Evolutionary conservation across 495 filamentous ascomycete species (phyloP).

Genomic region (Aspergillus bertholletiae): DNA sequence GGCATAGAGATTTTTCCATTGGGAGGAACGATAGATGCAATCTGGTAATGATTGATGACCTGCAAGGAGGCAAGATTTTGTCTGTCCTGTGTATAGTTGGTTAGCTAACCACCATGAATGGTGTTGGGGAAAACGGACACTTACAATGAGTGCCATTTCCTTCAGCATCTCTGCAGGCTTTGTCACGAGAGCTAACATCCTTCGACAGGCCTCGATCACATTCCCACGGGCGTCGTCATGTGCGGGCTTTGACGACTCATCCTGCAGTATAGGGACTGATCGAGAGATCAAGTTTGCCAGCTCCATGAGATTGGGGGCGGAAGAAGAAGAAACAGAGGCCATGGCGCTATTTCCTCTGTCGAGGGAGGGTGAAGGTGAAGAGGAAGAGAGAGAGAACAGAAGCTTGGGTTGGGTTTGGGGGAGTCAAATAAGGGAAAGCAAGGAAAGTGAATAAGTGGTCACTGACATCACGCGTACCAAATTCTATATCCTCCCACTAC

Average conservation of each 20-base stretch:
- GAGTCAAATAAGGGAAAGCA: too few species aligned
- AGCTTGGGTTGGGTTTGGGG: too few species aligned
- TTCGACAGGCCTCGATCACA: not conserved
- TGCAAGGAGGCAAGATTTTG: not conserved
- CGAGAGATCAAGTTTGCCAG: not conserved
- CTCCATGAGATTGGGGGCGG: not conserved
- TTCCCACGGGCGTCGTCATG: not conserved
- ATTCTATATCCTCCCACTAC: too few species aligned
- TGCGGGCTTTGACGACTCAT: not conserved
- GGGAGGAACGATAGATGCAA: not conserved
- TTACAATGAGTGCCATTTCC: not conserved
- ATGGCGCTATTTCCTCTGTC: too few species aligned
- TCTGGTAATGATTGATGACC: not conserved
- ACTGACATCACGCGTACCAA: too few species aligned
- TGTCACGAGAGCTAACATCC: not conserved
- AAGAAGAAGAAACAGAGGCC: not conserved
- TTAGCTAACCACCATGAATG: not conserved
- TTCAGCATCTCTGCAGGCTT: not conserved
- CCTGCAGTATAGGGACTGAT: not conserved
- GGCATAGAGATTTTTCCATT: not conserved
- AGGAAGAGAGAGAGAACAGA: not conserved
- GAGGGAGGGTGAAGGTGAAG: not conserved
- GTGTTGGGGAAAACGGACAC: not conserved
- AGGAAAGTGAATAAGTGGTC: too few species aligned
- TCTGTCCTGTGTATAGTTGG: not conserved